Evolutionary conservation across 331 rosid genomes (phyloP).

Genomic region (Ulmus americana): DNA sequence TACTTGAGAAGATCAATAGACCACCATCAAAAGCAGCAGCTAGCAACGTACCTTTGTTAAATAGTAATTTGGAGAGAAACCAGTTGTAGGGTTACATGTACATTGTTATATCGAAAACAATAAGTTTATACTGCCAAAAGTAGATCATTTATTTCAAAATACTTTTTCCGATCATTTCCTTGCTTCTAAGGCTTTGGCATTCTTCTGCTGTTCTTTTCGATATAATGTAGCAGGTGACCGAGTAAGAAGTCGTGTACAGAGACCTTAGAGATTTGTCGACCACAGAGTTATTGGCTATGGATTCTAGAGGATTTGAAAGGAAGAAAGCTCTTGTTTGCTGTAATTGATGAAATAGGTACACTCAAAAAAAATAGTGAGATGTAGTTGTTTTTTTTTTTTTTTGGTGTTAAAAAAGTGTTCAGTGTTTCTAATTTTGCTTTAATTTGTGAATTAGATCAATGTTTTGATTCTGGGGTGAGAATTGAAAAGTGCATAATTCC

Average conservation of each 20-base stretch:
- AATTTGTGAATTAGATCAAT: too few relatives aligned
- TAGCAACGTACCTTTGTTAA: conserved; percentile 49
- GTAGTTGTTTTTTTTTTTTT: neutral
- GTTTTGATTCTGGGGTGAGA: too few relatives aligned
- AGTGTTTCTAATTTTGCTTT: too few relatives aligned
- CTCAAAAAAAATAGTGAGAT: neutral
- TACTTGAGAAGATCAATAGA: conserved; percentile 98
- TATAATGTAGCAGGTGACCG: conserved; percentile 30
- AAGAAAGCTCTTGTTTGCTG: neutral
- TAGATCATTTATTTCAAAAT: conserved; percentile 35
- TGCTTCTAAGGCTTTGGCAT: conserved; percentile 1
- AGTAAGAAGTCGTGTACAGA: conserved; percentile 24
- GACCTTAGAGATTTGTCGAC: conserved; percentile 10
- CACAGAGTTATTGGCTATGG: neutral
- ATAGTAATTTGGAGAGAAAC: conserved; percentile 52
- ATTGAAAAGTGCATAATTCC: too few relatives aligned
- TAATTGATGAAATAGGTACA: neutral
- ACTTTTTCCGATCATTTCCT: conserved; percentile 6
- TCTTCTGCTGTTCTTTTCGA: conserved; percentile 21
- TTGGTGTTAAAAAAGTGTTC: neutral
- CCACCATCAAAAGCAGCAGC: conserved; percentile 71
- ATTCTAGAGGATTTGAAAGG: conserved; percentile 3
- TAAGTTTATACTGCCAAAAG: conserved; percentile 39
- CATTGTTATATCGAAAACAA: conserved; percentile 48
- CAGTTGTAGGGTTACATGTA: conserved; percentile 67